Conservation (phyloP, 352 stramenopile genomes). For the Peronospora farinosa region DNA sequence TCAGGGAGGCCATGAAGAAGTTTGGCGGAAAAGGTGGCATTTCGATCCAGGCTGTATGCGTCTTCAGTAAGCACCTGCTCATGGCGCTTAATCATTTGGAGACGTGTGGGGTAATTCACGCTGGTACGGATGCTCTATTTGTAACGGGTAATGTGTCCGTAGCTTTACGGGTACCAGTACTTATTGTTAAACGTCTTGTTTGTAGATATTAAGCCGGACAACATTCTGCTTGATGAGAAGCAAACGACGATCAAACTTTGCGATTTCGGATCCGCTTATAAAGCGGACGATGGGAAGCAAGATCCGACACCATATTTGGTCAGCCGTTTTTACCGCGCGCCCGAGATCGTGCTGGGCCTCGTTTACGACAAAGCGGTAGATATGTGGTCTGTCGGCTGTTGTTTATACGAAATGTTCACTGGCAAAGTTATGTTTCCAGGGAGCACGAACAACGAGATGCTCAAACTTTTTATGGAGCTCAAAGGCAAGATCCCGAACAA, state of each 20-base stretch:
- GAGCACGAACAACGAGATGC: slow-evolving; percentile 97
- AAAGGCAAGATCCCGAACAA: slow-evolving; percentile 88
- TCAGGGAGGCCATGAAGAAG: slow-evolving; percentile 89
- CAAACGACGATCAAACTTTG: slow-evolving; percentile 94
- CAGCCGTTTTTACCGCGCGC: slow-evolving; percentile 97
- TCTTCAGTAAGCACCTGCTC: slow-evolving; percentile 79
- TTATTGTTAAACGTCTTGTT: slow-evolving; percentile 5
- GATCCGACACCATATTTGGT: slow-evolving; percentile 97
- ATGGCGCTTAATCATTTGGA: slow-evolving; percentile 75
- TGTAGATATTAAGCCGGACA: slow-evolving; percentile 96
- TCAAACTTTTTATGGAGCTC: slow-evolving; percentile 94
- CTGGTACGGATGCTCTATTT: slow-evolving; percentile 38
- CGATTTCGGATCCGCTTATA: slow-evolving; percentile 97
- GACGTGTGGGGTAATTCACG: slow-evolving; percentile 87
- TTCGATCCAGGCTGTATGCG: slow-evolving; percentile 75
- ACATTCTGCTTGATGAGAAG: slow-evolving; percentile 95
- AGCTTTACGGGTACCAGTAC: background rate
- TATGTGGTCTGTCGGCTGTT: slow-evolving; percentile 96
- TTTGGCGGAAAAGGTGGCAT: slow-evolving; percentile 82
- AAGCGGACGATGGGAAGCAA: slow-evolving; percentile 85
- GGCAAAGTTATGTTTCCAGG: slow-evolving; percentile 96
- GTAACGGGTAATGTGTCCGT: background rate
- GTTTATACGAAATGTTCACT: slow-evolving; percentile 97
- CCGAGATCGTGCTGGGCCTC: slow-evolving; percentile 89
- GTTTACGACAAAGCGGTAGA: slow-evolving; percentile 94